phyloP scores from a whole-genome alignment of 2,329 filamentous ascomycete species.

The Aspergillus sp. region DNA sequence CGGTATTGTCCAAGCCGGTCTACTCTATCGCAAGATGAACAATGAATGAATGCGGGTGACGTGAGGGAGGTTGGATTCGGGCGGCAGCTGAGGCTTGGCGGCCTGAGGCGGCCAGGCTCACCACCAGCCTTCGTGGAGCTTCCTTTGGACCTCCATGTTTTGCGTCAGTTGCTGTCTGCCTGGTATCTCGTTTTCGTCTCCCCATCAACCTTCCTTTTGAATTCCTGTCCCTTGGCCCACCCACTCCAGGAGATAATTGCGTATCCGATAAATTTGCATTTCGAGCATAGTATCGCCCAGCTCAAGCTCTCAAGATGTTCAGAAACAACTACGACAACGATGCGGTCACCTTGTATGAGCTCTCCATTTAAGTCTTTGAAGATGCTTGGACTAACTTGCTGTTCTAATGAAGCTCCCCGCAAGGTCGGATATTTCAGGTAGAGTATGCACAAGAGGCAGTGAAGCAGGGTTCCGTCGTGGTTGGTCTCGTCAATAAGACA shows the following conservation, averaged over 20 bases:
- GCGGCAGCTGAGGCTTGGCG: constrained; percentile 15
- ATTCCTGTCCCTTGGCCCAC: not conserved
- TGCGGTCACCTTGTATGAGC: constrained; percentile 88
- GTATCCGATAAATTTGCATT: not conserved
- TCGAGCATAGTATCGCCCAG: not conserved
- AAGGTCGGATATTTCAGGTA: constrained; percentile 99
- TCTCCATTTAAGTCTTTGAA: constrained; percentile 15
- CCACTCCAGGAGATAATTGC: not conserved
- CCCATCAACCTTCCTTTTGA: constrained; percentile 12
- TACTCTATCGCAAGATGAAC: not conserved
- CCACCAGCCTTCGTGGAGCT: constrained; percentile 9
- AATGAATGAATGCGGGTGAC: constrained; percentile 10
- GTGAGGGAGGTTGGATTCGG: constrained; percentile 30
- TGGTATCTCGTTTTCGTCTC: constrained; percentile 17
- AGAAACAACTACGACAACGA: constrained; percentile 99
- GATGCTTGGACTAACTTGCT: constrained; percentile 19
- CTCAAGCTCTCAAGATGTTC: constrained; percentile 66
- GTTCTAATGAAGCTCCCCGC: constrained; percentile 71
- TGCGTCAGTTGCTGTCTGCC: constrained; percentile 38
- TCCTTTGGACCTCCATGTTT: constrained; percentile 8
- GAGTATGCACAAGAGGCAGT: constrained; percentile 99
- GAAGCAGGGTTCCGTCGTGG: constrained; percentile 97
- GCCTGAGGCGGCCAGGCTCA: constrained; percentile 21
- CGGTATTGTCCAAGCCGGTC: not conserved
- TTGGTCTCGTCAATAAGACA: constrained; percentile 96